A percentile compares a stretch with the other conserved stretches of the same genome.
phyloP scores from a whole-genome alignment of 129 eudicot species.

The Arctium minus region DNA sequence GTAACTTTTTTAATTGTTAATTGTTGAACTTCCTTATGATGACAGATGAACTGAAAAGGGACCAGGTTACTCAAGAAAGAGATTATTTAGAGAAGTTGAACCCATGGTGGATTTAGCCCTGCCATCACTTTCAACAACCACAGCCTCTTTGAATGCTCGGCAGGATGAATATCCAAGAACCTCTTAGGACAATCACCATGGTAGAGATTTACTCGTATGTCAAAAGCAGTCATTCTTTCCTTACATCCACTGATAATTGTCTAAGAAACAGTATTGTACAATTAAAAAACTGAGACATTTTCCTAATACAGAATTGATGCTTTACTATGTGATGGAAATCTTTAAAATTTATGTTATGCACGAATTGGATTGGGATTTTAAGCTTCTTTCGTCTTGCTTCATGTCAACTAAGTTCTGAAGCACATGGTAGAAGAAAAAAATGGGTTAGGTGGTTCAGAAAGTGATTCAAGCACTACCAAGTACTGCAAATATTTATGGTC shows the following conservation, averaged over 20 bases:
- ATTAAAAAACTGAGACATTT: background rate
- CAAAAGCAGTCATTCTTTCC: background rate
- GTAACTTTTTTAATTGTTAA: background rate
- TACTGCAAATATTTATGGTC: too few species aligned
- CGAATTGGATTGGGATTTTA: background rate
- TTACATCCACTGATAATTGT: background rate
- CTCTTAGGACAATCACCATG: slow-evolving; percentile 11
- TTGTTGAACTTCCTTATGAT: slow-evolving; percentile 7
- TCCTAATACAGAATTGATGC: background rate
- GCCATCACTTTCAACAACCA: slow-evolving; percentile 21
- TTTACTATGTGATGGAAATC: background rate
- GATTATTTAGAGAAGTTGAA: slow-evolving; percentile 9
- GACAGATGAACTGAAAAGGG: slow-evolving; percentile 20
- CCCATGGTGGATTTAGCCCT: background rate
- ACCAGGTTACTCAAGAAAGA: slow-evolving; percentile 11
- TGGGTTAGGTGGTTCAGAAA: too few species aligned
- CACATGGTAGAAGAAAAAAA: too few species aligned
- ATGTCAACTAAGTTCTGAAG: background rate
- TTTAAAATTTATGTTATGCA: background rate
- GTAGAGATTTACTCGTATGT: slow-evolving; percentile 12
- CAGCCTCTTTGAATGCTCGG: slow-evolving; percentile 12
- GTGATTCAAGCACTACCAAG: too few species aligned
- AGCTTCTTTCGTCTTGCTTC: background rate
- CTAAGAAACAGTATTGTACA: background rate
- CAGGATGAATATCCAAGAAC: slow-evolving; percentile 9